Evolutionary conservation across 2,329 filamentous ascomycete genomes (phyloP).

Genomic region (Aureobasidium lini): DNA sequence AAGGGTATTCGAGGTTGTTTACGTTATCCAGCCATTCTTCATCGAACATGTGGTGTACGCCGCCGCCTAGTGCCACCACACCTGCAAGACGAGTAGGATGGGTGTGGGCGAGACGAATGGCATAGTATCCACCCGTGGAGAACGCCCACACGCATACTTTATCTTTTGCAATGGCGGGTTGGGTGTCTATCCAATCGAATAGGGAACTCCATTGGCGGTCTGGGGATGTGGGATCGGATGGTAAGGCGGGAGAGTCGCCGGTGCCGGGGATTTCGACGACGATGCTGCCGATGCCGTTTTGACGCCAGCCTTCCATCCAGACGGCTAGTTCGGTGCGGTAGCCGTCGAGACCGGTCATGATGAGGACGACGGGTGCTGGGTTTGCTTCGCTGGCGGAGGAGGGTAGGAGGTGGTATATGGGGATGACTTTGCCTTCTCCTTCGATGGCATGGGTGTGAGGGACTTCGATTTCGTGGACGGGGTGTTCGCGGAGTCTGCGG

Average conservation of each 20-base stretch:
- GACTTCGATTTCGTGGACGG: conserved; percentile 55
- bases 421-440: conserved; percentile 50
- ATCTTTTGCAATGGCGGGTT: conserved; percentile 40
- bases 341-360: conserved; percentile 53
- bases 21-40: conserved; percentile 46
- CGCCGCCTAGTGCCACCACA: conserved; percentile 48
- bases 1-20: conserved; percentile 53
- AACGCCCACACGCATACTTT: conserved; percentile 50
- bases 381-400: conserved; percentile 33
- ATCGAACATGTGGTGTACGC: conserved; percentile 53
- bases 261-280: conserved; percentile 52
- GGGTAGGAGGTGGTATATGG: conserved; percentile 59
- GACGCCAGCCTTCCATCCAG: conserved; percentile 45
- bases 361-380: conserved; percentile 46
- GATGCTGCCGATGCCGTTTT: conserved; percentile 42
- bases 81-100: conserved; percentile 45
- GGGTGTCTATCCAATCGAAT: conserved; percentile 46
- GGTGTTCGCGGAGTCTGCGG: conserved; percentile 42
- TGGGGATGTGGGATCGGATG: conserved; percentile 40
- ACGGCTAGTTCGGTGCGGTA: conserved; percentile 51
- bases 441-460: conserved; percentile 47
- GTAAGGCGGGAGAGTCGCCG: conserved; percentile 46
- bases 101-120: conserved; percentile 51
- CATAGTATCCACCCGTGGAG: conserved; percentile 53
- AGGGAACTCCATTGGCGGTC: conserved; percentile 49